Conservation (phyloP, 1,284 basidiomycete species). For the Ustilago trichophora region DNA sequence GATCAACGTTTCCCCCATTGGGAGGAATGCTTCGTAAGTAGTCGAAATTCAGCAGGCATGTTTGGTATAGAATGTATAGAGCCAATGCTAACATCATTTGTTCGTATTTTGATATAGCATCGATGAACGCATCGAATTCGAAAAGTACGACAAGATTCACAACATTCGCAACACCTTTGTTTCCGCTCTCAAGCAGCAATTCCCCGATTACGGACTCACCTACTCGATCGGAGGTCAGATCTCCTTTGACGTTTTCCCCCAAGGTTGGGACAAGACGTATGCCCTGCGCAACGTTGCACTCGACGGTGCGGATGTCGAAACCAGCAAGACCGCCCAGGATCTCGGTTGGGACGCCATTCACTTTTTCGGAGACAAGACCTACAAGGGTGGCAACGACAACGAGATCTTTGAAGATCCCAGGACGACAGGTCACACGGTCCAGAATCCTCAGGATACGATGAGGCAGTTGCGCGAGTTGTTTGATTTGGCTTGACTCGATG, state of each 20-base stretch:
- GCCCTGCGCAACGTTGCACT: constrained; percentile 80
- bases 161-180: constrained; percentile 81
- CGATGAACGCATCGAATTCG: constrained; percentile 82
- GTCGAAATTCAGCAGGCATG: no score
- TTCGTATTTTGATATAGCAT: no score
- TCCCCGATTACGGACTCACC: constrained; percentile 84
- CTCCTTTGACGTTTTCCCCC: constrained; percentile 92
- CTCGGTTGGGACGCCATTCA: constrained; percentile 87
- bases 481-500: no score
- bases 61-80: no score
- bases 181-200: constrained; percentile 79
- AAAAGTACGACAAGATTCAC: constrained; percentile 72
- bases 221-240: constrained; percentile 97
- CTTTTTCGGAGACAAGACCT: constrained; percentile 96
- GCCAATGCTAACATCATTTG: no score
- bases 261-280: constrained; percentile 96
- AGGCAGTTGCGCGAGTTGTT: constrained; percentile 79
- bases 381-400: constrained; percentile 92
- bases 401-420: constrained; percentile 86
- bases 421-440: constrained; percentile 87
- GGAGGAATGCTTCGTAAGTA: constrained; percentile 81
- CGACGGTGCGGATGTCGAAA: constrained; percentile 25
- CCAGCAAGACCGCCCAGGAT: constrained; percentile 29
- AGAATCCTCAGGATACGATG: constrained; percentile 80
- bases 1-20: constrained; percentile 96